These are phyloP conservation scores for Setaria viridis DNA, from an alignment of 202 grass and related monocot species.

Conservation along the genomic window DNA sequence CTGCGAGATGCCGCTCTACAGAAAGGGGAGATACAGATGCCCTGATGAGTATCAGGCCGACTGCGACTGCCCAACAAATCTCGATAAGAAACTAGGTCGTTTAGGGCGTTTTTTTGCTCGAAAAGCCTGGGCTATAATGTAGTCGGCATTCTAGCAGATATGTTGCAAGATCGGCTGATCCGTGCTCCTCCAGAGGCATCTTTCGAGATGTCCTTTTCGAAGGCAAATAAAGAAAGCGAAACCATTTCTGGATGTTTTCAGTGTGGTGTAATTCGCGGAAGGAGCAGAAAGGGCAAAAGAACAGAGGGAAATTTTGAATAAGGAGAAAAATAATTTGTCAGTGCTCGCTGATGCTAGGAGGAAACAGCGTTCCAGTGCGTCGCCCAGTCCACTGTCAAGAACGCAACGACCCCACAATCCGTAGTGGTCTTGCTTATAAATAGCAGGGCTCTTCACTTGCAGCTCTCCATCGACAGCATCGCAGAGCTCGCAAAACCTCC, in stretches of 20 bases:
- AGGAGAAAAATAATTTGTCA: not conserved
- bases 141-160: constrained; percentile 49
- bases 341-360: constrained; percentile 45
- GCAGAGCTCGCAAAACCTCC: constrained; percentile 35
- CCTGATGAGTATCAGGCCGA: constrained; percentile 2
- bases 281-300: constrained; percentile 38
- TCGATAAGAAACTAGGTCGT: not conserved
- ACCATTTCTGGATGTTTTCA: not conserved
- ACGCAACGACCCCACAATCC: not conserved
- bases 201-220: constrained; percentile 28
- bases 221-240: constrained; percentile 22
- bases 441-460: constrained; percentile 40
- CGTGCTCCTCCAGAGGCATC: constrained; percentile 1
- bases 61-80: constrained; percentile 7
- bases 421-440: constrained; percentile 52
- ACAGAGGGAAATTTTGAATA: not conserved
- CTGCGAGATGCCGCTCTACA: not conserved
- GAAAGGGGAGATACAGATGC: constrained; percentile 31
- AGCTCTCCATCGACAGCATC: constrained; percentile 17
- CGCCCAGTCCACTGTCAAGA: constrained; percentile 36
- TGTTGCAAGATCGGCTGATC: constrained; percentile 35
- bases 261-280: constrained; percentile 47
- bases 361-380: constrained; percentile 36
- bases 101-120: not conserved
- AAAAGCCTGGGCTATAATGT: not conserved